Evolutionary conservation across 2,329 filamentous ascomycete species (phyloP), one percentile per base, ranked within the genome.

Genomic region (Xylariaceae sp.): DNA sequence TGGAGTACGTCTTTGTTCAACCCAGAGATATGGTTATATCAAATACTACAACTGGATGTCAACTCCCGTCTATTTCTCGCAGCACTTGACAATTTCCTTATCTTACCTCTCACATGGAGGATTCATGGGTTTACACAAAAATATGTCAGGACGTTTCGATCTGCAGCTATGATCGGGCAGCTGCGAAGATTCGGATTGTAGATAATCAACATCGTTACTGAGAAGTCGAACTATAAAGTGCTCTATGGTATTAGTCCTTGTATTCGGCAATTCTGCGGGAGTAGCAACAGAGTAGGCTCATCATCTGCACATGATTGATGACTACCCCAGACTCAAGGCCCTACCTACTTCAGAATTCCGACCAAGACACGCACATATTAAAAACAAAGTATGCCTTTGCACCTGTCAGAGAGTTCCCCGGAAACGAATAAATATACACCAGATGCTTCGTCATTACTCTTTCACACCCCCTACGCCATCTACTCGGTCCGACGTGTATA

Each of bases 341-440:
- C 12, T 16, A 45, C 48, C 44, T 54, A 54, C 55, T 52, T 48
- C 40, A 55, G 47, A 50, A 54, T 46, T 43, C 44, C 33, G 22
- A 39, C 43, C 49, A 56, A 50, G 49, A 54, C 58, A 55, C 51
- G 47, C 50, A 56, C 61, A 52, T 54, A 62, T 62, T 61, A 60
- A 64, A 63, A 64, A 12, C 58, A 59, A 50, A 38, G 50, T 57
- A 59, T 62, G 51, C 56, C 59, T 40, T 57, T 57, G 57, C 56
- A 48, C 45, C 51, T 16, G n/a, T 16, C 27, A 16, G 49, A 45
- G 41, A 49, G 53, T 55, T 55, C 53, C 53, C 59, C 57, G 45
- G 3, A 51, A 58, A 54, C 50, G 57, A 59, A 60, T 60, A 44
- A 52, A 54, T 54, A 52, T 57, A 57, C 57, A 57, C 50, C 52